A percentile compares a stretch with the other conserved stretches of the same genome.
Conservation (phyloP, 2,329 filamentous ascomycete species). For the Fusarium sororula region DNA sequence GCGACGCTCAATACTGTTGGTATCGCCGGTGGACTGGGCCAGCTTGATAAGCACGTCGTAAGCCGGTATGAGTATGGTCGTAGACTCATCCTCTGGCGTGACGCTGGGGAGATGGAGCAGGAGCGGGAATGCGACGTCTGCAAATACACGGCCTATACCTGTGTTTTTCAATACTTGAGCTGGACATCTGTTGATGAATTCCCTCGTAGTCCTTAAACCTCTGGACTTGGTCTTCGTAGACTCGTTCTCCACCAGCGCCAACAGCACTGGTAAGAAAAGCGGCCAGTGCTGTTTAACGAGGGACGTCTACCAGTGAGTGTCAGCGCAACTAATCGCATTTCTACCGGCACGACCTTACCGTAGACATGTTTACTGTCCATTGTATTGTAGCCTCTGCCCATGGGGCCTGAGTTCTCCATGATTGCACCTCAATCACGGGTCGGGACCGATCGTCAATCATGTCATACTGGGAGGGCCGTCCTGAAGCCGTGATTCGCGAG, state of each 20-base stretch:
- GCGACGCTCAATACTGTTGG: constrained; percentile 41
- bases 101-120: constrained; percentile 81
- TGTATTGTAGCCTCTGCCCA: constrained; percentile 39
- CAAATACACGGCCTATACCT: constrained; percentile 73
- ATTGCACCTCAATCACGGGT: not conserved
- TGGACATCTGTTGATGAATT: constrained; percentile 66
- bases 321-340: not conserved
- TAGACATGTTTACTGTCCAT: constrained; percentile 65
- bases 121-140: constrained; percentile 74
- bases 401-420: constrained; percentile 39
- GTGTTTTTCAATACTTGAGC: constrained; percentile 64
- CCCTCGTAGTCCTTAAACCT: constrained; percentile 63
- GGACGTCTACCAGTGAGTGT: constrained; percentile 44
- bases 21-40: constrained; percentile 44
- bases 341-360: constrained; percentile 53
- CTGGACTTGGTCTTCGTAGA: constrained; percentile 60
- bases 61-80: constrained; percentile 68
- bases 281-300: constrained; percentile 69
- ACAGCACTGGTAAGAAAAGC: constrained; percentile 73
- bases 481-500: constrained; percentile 48
- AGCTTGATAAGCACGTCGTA: constrained; percentile 75
- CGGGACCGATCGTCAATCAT: not conserved
- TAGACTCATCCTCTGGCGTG: constrained; percentile 77
- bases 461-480: constrained; percentile 43
- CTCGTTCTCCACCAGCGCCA: constrained; percentile 74